Base-by-base conservation (phyloP, 768 basidiomycete genomes). In the Dioszegia crocea region DNA sequence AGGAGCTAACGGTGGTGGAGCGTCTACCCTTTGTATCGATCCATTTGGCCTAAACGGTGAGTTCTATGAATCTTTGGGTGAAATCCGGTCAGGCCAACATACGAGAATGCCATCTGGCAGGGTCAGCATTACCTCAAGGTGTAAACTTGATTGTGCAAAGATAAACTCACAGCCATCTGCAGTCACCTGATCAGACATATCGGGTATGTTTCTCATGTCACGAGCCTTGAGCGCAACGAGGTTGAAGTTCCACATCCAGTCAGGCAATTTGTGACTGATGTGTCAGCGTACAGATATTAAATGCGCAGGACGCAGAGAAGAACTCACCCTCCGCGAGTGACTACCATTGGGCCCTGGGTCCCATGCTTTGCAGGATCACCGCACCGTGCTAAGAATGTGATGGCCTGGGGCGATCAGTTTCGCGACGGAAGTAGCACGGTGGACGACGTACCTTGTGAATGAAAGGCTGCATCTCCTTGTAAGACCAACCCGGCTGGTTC, bases 401-500 rank as follows among this genome's bases (percentile, higher is more conserved):
- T 39, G 3, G 33, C 31, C 50, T 51, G 19, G 17, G 29, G 44
- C 3, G 31, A 41, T 46, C 61, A 56, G 27, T 54, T 43, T 30
- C 36, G 12, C 4, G 17, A 40, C 14, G 26, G 10, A 26, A 3
- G 33, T 21, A 9, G 9, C 26, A 21, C 8, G 49, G 9, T 1
- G 21, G 23, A 9, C 27, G 17, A 31, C 52, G 40, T n/a, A 64
- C 63, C 54, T 58, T 61, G 26, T 54, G 43, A 31, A 61, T 64
- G 24, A 50, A 53, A 23, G 63, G 63, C 26, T 54, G 30, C 6
- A 64, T 49, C 27, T 64, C 63, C 14, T 45, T 41, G 38, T 52
- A 58, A 2, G 43, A 41, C 63, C 63, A 64, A 30, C 63, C 63
- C 16, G 63, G 63, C 39, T 64, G 63, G 3, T 58, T 12, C 63